Conservation (phyloP, 176 grass and related monocot genomes). For the Rhynchospora tenuis region DNA sequence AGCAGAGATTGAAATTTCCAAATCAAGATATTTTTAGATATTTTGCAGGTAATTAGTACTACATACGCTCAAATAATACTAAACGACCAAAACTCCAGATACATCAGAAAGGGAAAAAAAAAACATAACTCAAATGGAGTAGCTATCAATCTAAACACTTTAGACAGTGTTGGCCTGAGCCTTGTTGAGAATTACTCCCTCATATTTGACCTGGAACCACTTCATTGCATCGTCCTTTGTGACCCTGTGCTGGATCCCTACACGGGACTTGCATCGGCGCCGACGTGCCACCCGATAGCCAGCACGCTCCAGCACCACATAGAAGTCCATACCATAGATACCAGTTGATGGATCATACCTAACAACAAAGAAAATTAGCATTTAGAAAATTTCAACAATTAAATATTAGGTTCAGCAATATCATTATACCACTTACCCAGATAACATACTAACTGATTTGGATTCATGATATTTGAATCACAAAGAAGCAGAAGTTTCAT, state of each 20-base stretch:
- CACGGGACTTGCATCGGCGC: conserved; percentile 57
- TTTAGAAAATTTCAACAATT: not conserved
- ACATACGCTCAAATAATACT: not conserved
- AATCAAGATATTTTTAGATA: not conserved
- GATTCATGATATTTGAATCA: not conserved
- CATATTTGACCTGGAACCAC: conserved; percentile 70
- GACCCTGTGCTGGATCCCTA: conserved; percentile 57
- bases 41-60: not conserved
- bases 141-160: not conserved
- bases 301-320: conserved; percentile 45
- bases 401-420: not conserved
- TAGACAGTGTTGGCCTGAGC: conserved; percentile 41
- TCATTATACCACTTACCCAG: not conserved
- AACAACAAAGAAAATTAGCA: not conserved
- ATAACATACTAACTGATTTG: not conserved
- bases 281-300: conserved; percentile 53
- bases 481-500: too few species aligned
- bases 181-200: conserved; percentile 69
- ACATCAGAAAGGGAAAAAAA: not conserved
- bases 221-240: conserved; percentile 70
- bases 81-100: not conserved
- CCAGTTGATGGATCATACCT: conserved; percentile 63
- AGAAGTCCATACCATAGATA: conserved; percentile 77
- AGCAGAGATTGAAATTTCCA: not conserved
- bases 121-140: not conserved